Conservation (phyloP, 2,329 filamentous ascomycete genomes). For the Monosporascus sp. region DNA sequence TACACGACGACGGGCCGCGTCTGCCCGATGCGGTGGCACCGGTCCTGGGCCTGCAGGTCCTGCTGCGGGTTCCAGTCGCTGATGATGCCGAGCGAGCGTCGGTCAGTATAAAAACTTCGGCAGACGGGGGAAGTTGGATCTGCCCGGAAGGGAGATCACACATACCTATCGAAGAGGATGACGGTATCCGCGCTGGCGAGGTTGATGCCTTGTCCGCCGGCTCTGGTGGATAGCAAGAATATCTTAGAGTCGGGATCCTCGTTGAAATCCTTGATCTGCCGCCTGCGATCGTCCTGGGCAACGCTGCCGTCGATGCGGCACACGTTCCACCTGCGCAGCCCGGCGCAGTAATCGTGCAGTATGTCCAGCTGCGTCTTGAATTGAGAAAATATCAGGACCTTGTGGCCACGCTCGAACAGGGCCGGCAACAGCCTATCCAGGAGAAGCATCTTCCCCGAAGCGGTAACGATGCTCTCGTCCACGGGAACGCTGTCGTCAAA, state of each 20-base stretch:
- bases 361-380: constrained; percentile 94
- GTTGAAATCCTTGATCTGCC: constrained; percentile 72
- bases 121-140: neutral
- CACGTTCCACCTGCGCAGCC: constrained; percentile 72
- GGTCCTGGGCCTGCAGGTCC: constrained; percentile 92
- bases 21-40: constrained; percentile 91
- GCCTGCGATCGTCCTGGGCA: constrained; percentile 63
- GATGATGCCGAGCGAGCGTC: neutral
- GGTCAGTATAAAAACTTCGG: constrained; percentile 6
- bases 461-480: constrained; percentile 78
- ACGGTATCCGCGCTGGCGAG: constrained; percentile 88
- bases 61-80: constrained; percentile 92
- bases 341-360: constrained; percentile 75
- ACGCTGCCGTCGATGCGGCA: constrained; percentile 92
- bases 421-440: constrained; percentile 78
- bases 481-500: constrained; percentile 52
- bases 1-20: constrained; percentile 89
- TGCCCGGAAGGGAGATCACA: neutral
- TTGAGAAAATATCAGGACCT: constrained; percentile 93
- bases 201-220: constrained; percentile 93
- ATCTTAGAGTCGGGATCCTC: constrained; percentile 59
- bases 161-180: constrained; percentile 72
- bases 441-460: constrained; percentile 93
- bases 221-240: constrained; percentile 84
- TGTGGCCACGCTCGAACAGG: constrained; percentile 71